Evolutionary conservation across 495 filamentous ascomycete genomes (phyloP).

Genomic region (Entonaema liquescens): DNA sequence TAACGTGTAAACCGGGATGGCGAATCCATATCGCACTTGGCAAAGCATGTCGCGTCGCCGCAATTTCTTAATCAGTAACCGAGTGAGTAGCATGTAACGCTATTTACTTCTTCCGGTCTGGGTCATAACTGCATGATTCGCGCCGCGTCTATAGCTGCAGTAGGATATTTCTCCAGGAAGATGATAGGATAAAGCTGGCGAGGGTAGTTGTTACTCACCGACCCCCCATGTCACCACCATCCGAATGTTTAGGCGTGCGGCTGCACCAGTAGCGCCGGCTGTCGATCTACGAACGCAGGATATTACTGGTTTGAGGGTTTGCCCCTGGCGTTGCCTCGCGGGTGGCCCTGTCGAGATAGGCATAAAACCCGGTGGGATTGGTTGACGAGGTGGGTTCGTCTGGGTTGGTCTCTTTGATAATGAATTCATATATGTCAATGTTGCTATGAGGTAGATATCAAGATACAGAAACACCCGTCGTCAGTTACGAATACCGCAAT

Average conservation of each 20-base stretch:
- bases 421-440: slow-evolving; percentile 36
- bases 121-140: slow-evolving; percentile 32
- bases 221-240: slow-evolving; percentile 32
- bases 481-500: slow-evolving; percentile 23
- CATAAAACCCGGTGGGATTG: slow-evolving; percentile 32
- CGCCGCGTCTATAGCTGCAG: slow-evolving; percentile 32
- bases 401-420: slow-evolving; percentile 33
- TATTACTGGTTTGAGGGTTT: slow-evolving; percentile 4
- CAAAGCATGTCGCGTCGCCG: slow-evolving; percentile 16
- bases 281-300: slow-evolving; percentile 32
- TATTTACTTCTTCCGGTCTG: slow-evolving; percentile 34
- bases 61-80: slow-evolving; percentile 32
- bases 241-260: slow-evolving; percentile 35
- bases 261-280: slow-evolving; percentile 40
- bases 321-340: slow-evolving; percentile 24
- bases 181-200: slow-evolving; percentile 28
- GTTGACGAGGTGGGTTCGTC: slow-evolving; percentile 17
- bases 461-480: slow-evolving; percentile 25
- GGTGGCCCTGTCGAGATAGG: slow-evolving; percentile 30
- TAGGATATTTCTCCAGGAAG: slow-evolving; percentile 16
- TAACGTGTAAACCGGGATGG: slow-evolving; percentile 18
- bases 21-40: slow-evolving; percentile 17
- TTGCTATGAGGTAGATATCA: slow-evolving; percentile 21
- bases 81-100: slow-evolving; percentile 30
- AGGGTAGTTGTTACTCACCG: slow-evolving; percentile 29